Evolutionary conservation across 164 flowering plant genomes (phyloP).

Genomic region (Stephania yunnanensis): DNA sequence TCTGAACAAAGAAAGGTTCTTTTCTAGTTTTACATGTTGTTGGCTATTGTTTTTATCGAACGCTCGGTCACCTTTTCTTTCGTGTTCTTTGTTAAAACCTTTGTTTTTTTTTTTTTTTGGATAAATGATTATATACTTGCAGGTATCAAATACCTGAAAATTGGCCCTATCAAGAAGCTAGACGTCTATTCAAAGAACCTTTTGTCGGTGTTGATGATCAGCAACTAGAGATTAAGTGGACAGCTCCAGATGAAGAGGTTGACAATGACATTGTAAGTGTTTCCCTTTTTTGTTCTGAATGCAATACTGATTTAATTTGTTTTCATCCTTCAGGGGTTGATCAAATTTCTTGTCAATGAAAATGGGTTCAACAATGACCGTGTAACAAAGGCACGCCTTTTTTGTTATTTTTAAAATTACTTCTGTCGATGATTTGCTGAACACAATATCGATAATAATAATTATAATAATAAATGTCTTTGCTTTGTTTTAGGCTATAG

Average conservation of each 20-base stretch:
- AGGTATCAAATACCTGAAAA: conserved; percentile 86
- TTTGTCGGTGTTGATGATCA: conserved; percentile 42
- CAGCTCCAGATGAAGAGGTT: conserved; percentile 88
- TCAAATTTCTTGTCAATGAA: conserved; percentile 67
- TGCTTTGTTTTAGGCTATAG: conserved; percentile 58
- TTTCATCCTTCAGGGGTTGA: conserved; percentile 48
- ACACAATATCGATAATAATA: background rate
- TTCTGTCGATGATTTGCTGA: background rate
- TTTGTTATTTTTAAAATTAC: background rate
- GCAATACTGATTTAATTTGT: background rate
- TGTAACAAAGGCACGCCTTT: conserved; percentile 65
- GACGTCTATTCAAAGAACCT: conserved; percentile 85
- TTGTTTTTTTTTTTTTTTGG: background rate
- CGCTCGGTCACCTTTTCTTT: conserved; percentile 1
- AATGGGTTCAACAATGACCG: conserved; percentile 89
- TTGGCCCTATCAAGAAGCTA: conserved; percentile 87
- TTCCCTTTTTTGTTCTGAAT: background rate
- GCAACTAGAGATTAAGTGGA: conserved; percentile 73
- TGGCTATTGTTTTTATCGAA: background rate
- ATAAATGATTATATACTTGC: background rate
- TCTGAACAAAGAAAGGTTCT: conserved; percentile 83
- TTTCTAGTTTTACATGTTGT: conserved; percentile 4
- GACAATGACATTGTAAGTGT: background rate
- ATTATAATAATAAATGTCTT: background rate
- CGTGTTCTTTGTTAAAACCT: background rate